phyloP scores from a whole-genome alignment of 768 basidiomycete species.

The Termitomyces titanicus region DNA sequence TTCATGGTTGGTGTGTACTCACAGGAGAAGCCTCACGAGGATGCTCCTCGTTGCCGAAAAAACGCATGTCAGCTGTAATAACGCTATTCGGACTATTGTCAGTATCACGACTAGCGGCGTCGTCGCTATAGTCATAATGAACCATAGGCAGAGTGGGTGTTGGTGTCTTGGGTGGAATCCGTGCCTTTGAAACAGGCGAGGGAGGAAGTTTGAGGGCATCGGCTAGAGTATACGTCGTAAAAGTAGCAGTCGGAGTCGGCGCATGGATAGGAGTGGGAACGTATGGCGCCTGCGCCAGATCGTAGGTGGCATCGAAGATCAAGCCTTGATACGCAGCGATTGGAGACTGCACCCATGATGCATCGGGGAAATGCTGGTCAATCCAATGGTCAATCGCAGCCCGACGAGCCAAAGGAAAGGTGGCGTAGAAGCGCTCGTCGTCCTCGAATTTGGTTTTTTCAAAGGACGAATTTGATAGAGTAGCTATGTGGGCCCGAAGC shows the following conservation, averaged over 20 bases:
- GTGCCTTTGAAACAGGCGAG: not conserved
- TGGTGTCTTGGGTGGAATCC: no score
- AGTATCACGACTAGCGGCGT: not conserved
- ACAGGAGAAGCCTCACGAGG: not conserved
- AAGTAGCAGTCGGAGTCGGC: not conserved
- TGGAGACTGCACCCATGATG: not conserved
- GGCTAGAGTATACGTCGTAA: not conserved
- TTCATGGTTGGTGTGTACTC: not conserved
- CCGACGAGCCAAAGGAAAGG: slow-evolving; percentile 12
- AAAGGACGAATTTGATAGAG: slow-evolving; percentile 3
- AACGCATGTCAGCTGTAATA: not conserved
- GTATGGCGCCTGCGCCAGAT: not conserved
- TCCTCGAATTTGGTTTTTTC: slow-evolving; percentile 13
- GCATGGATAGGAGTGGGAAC: not conserved
- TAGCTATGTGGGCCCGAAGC: not conserved
- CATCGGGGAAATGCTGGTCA: not conserved
- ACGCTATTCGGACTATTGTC: not conserved
- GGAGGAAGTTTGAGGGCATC: not conserved
- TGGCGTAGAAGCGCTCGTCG: slow-evolving; percentile 16
- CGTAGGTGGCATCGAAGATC: not conserved
- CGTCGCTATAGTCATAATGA: not conserved
- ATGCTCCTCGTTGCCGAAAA: not conserved
- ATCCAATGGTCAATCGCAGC: slow-evolving; percentile 15
- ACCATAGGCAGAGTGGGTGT: no score
- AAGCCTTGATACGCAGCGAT: not conserved